Evolutionary conservation across 176 grass and related monocot species (phyloP), one percentile per base, ranked within the genome.

Genomic region (Oryza coarctata): DNA sequence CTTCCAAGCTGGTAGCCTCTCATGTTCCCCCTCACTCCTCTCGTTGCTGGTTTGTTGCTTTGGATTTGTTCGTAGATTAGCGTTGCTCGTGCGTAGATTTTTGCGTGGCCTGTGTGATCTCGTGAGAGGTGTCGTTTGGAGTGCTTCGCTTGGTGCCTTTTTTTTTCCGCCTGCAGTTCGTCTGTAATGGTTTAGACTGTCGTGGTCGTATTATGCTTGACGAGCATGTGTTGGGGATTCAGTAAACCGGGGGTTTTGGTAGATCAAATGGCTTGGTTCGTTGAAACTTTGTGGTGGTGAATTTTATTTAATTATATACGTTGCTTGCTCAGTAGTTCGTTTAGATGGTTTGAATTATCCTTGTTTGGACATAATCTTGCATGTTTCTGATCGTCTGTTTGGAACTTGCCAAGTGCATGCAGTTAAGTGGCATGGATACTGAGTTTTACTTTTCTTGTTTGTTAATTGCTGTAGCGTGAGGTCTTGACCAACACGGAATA

Each of bases 1-100:
- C 93, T 1, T 80, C 83, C 43, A 99, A 99, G 89, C 84, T 95
- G 97, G 97, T 99, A 94, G 35, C 38, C n/a, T 82, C 31, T 31
- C 78, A 26, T 70, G 18, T 26, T 44, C 47, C 50, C 47, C 81
- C 23, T 62, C 25, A 2, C 25, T 7, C 22, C 31, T 82, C 50
- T 49, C 45, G 45, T 6, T 55, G 50, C 17, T n/a, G 50, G 50
- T 38, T 12, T 25, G 57, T 29, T 84, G 28, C 72, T 82, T 57
- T 43, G 12, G 68, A 26, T 78, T 77, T 71, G 38, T 38, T 81
- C 65, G 33, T 77, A 58, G 39, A 66, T 83, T 90, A 9, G 63
- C 34, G 6, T 9, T 8, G 55, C 63, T 80, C 49, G 39, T 41
- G 40, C 45, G n/a, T 75, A 47, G 73, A 67, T 77, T 85, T 85